Evolutionary conservation across 2,329 filamentous ascomycete species (phyloP).

Genomic region (Clarireedia paspali): DNA sequence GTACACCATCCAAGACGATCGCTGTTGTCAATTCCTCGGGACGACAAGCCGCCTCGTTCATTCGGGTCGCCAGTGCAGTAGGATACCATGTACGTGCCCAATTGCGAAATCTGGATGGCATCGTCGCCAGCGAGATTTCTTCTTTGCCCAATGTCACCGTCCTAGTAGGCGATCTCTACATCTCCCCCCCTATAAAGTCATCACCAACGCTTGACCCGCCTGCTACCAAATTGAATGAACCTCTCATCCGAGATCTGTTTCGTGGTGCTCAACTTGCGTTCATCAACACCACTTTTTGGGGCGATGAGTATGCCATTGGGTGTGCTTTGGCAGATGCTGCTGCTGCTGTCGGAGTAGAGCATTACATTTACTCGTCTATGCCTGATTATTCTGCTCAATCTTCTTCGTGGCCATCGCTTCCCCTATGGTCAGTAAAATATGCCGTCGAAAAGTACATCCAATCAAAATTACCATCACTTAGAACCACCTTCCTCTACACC

Average conservation of each 20-base stretch:
- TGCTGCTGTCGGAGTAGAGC: constrained; percentile 73
- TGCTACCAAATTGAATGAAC: constrained; percentile 63
- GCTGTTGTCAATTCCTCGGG: constrained; percentile 95
- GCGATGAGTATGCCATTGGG: constrained; percentile 86
- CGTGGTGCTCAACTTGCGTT: constrained; percentile 81
- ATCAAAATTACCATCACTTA: constrained; percentile 53
- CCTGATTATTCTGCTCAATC: constrained; percentile 80
- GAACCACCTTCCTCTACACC: constrained; percentile 84
- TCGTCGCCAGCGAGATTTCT: constrained; percentile 81
- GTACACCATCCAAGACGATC: constrained; percentile 47
- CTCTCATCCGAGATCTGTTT: constrained; percentile 72
- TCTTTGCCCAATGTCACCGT: constrained; percentile 68
- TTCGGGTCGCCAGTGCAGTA: constrained; percentile 86
- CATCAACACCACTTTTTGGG: constrained; percentile 96
- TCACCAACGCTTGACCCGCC: constrained; percentile 55
- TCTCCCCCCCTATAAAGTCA: constrained; percentile 21
- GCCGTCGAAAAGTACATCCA: constrained; percentile 87
- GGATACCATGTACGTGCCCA: constrained; percentile 92
- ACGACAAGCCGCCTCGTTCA: constrained; percentile 89
- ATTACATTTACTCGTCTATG: constrained; percentile 97
- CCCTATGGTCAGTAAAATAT: constrained; percentile 89
- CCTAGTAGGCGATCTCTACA: constrained; percentile 57
- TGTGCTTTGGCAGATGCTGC: constrained; percentile 83
- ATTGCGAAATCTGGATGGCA: constrained; percentile 75
- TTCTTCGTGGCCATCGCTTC: constrained; percentile 65